Base-by-base conservation (phyloP, 2,329 filamentous ascomycete genomes). In the Myriosclerotinia scirpicola region DNA sequence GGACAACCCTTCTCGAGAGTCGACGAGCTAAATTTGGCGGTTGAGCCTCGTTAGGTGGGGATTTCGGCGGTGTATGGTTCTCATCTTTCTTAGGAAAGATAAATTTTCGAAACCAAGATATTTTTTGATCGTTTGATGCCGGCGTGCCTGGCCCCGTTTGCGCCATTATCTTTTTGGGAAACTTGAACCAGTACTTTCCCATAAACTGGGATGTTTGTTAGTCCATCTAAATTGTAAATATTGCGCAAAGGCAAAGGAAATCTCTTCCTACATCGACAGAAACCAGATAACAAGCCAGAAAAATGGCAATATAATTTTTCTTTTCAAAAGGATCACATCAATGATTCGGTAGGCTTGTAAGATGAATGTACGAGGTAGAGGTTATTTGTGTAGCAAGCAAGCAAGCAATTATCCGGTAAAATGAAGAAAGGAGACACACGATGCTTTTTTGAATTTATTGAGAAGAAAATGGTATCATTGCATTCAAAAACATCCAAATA, bases 1-100 rank as follows among this genome's bases (percentile, higher is more conserved):
- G 90, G 20, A 93, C 87, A n/a, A 92, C 91, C 74, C 84, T 87
- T 71, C 86, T 67, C 7, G 75, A 77, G 20, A 76, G 44, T 62
- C 74, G 70, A 54, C 74, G 74, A 46, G 71, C 73, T 38, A 76
- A 65, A 11, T 73, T 72, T 46, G 74, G 64, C 36, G 73, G 68
- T 26, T 69, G 68, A 11, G 58, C 52, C 54, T 72, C 67, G 8
- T 55, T 66, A 22, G 67, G 67, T 26, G 71, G 68, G 17, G 72
- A 56, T 17, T 69, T 64, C 20, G 70, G 67, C 38, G 62, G 44
- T 5, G 64, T 46, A 53, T 61, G 69, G 36, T 56, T 66, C 5
- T 74, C 73, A 26, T 75, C 73, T 61, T 70, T 76, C 44, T 44
- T 63, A 11, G 73, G 72, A 56, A 76, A 76, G 22, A 75, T 66